Evolutionary conservation across 1,139 yeast species (phyloP).

Genomic region (Pichia sp.): DNA sequence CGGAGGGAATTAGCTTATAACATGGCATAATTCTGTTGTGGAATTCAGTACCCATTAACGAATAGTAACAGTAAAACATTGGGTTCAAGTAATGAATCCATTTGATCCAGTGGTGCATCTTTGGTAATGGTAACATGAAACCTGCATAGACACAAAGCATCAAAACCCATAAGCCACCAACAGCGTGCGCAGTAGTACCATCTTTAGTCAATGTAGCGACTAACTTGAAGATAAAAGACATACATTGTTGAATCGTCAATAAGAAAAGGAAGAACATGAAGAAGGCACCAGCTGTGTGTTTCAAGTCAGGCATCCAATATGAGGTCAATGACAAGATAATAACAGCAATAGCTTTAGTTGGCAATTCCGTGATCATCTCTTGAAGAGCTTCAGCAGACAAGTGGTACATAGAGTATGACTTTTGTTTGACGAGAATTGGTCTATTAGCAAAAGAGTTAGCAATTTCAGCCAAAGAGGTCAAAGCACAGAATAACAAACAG

Average conservation of each 20-base stretch:
- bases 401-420: conserved; percentile 48
- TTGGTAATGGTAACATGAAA: conserved; percentile 47
- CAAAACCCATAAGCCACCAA: conserved; percentile 35
- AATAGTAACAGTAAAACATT: conserved; percentile 48
- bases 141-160: conserved; percentile 50
- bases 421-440: conserved; percentile 50
- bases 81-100: conserved; percentile 59
- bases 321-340: conserved; percentile 38
- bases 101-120: conserved; percentile 58
- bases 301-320: conserved; percentile 46
- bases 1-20: conserved; percentile 40
- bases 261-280: conserved; percentile 45
- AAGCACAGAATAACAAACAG: conserved; percentile 43
- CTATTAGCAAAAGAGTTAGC: conserved; percentile 41
- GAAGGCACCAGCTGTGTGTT: conserved; percentile 46
- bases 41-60: conserved; percentile 48
- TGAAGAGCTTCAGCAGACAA: conserved; percentile 55
- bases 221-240: conserved; percentile 46
- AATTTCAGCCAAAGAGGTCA: conserved; percentile 51
- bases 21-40: conserved; percentile 51
- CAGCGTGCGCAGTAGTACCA: conserved; percentile 53
- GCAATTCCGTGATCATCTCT: conserved; percentile 38
- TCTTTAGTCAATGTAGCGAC: conserved; percentile 52
- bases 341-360: conserved; percentile 40
- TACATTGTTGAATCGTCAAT: conserved; percentile 32